These are phyloP conservation scores for bread wheat (Triticum aestivum) DNA, from an alignment of 176 grass and related monocot genomes.

Conservation along the genomic window IWGSC_CS_RefSeq_v2.1 NC_057796.1:60701657-60702156, in stretches of 20 bases:
- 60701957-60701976: neutral
- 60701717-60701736: slow-evolving; percentile 17
- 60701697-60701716: slow-evolving; percentile 35
- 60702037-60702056: accelerated
- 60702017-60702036: neutral
- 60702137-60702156: no score
- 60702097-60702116: no score
- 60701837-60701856: no score
- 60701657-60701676: slow-evolving; percentile 27
- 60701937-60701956: slow-evolving; percentile 4
- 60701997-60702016: neutral
- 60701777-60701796: no score
- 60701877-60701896: neutral
- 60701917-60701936: neutral
- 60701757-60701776: slow-evolving; percentile 29
- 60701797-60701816: neutral
- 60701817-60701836: no score
- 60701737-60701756: slow-evolving; percentile 29
- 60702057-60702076: accelerated
- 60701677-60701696: neutral
- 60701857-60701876: no score
- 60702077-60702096: no score
- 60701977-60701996: neutral
- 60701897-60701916: slow-evolving; percentile 1
- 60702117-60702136: neutral